These are phyloP conservation scores for Coemansia sp. DNA, from an alignment of 192 early-diverging fungal genomes.

Conservation along the genomic window DNA sequence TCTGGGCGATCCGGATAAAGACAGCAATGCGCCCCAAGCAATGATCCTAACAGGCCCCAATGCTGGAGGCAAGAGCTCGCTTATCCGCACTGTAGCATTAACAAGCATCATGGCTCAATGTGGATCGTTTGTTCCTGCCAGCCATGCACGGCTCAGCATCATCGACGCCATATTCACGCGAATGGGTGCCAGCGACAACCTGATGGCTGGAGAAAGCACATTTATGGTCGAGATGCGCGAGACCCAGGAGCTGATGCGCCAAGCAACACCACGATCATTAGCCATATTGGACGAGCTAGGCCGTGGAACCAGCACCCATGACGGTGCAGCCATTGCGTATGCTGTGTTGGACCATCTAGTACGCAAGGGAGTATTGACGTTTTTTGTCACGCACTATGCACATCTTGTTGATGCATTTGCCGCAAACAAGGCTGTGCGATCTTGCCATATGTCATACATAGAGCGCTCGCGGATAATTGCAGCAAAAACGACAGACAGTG, in stretches of 20 bases:
- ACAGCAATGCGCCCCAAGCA: slow-evolving; percentile 46
- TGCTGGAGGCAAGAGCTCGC: slow-evolving; percentile 96
- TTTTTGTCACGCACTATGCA: slow-evolving; percentile 97
- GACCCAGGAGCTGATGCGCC: slow-evolving; percentile 85
- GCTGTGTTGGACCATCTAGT: slow-evolving; percentile 87
- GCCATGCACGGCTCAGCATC: slow-evolving; percentile 65
- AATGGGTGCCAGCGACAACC: slow-evolving; percentile 96
- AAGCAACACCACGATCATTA: slow-evolving; percentile 82
- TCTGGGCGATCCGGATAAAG: slow-evolving; percentile 59
- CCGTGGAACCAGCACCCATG: slow-evolving; percentile 93
- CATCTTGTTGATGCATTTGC: slow-evolving; percentile 68
- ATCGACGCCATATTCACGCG: slow-evolving; percentile 95
- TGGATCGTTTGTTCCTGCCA: slow-evolving; percentile 91
- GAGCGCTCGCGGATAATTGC: slow-evolving; percentile 67
- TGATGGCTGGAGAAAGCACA: slow-evolving; percentile 89
- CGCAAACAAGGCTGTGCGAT: slow-evolving; percentile 8
- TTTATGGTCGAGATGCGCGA: slow-evolving; percentile 97
- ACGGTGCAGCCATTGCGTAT: slow-evolving; percentile 95
- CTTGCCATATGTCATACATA: slow-evolving; percentile 46
- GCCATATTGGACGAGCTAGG: slow-evolving; percentile 98
- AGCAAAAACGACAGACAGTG: neutral
- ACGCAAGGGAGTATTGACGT: slow-evolving; percentile 69
- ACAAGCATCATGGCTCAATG: slow-evolving; percentile 94
- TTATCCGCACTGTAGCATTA: slow-evolving; percentile 89
- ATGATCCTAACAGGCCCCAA: slow-evolving; percentile 96